Base-by-base conservation (phyloP, 2,329 filamentous ascomycete genomes). In the Microdochium bolleyi region DNA sequence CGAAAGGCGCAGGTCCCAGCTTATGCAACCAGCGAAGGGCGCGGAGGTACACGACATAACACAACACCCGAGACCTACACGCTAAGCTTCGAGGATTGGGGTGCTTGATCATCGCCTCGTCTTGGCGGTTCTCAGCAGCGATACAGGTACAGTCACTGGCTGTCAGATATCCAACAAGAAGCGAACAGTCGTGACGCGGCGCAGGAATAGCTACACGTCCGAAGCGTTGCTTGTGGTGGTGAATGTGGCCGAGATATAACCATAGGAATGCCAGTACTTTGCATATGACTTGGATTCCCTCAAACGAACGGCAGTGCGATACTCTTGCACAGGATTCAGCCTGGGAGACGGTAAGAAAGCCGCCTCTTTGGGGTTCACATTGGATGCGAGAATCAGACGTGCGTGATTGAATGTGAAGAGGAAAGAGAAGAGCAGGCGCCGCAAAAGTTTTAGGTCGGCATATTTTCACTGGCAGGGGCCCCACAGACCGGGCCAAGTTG, bases 231-330 rank as follows among this genome's bases (percentile, higher is more conserved):
- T 2, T 49, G 14, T 13, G 24, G 44, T 3, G 14, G 52, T 53
- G 50, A 14, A 64, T 67, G 64, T 67, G 53, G 64, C 65, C 65
- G 62, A 61, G 54, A 49, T 63, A 61, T 56, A 64, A 67, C 65
- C 65, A 67, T 67, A 48, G 65, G 64, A 66, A 64, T 46, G 53
- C 57, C 64, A 57, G 62, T 60, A 63, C 62, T 55, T 61, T 55
- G 34, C 41, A 27, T 19, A 49, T 55, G 59, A 59, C 60, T 30
- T 56, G 62, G 51, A 56, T 60, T 61, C 65, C 65, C 65, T 67
- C 65, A 67, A 67, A 67, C 65, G 61, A 64, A 60, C 64, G 65
- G 65, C 63, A 59, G 56, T 49, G 27, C 48, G 58, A 55, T 63
- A 46, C 56, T 67, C 65, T 67, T 52, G 65, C 65, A 67, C 64